These are phyloP conservation scores for Ceratobasidium sp. DNA, from an alignment of 1,284 basidiomycete genomes.

Conservation along the genomic window DNA sequence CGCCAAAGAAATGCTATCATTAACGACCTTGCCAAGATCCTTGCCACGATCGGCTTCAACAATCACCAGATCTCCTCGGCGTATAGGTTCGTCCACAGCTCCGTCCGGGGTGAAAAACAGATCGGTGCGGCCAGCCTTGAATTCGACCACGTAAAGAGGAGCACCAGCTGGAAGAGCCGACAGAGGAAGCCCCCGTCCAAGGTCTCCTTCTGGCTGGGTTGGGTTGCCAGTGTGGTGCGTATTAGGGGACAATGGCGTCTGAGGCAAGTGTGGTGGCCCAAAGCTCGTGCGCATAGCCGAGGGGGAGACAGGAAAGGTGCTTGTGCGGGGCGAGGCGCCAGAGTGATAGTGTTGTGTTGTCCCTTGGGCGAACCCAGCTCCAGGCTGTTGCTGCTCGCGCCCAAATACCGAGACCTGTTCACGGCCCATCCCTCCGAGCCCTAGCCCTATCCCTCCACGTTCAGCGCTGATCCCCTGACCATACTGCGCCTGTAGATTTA, in stretches of 20 bases:
- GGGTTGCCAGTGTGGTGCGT: slow-evolving; percentile 46
- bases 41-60: slow-evolving; percentile 97
- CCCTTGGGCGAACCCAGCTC: slow-evolving; percentile 16
- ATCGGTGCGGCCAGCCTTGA: slow-evolving; percentile 96
- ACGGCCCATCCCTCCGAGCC: not conserved
- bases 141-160: slow-evolving; percentile 95
- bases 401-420: not conserved
- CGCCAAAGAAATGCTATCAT: slow-evolving; percentile 87
- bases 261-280: not conserved
- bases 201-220: slow-evolving; percentile 55
- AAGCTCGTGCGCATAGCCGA: slow-evolving; percentile 45
- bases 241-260: slow-evolving; percentile 46
- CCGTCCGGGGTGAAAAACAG: slow-evolving; percentile 86
- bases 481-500: slow-evolving; percentile 6
- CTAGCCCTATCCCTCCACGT: not conserved
- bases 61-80: slow-evolving; percentile 89
- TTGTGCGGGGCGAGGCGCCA: slow-evolving; percentile 42
- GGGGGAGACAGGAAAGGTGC: slow-evolving; percentile 46
- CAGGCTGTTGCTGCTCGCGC: slow-evolving; percentile 47
- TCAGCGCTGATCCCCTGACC: not conserved
- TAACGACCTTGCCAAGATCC: slow-evolving; percentile 89
- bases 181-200: slow-evolving; percentile 90
- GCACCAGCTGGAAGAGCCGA: slow-evolving; percentile 80
- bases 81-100: slow-evolving; percentile 63
- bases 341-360: slow-evolving; percentile 7